These are phyloP conservation scores for Saccharomycopsis sp. DNA, from an alignment of 805 yeast species.

Conservation along the genomic window DNA sequence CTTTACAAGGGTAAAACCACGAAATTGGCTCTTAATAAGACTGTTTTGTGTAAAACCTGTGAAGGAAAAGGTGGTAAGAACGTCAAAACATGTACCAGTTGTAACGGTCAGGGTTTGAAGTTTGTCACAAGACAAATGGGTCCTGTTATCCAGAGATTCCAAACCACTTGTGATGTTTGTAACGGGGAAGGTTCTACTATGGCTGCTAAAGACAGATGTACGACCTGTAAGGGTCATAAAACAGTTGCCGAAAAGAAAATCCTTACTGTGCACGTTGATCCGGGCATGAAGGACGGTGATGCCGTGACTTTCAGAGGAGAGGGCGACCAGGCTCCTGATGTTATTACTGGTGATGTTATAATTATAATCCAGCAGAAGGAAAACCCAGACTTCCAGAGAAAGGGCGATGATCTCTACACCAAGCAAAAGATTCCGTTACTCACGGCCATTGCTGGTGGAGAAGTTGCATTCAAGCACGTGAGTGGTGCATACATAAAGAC, in stretches of 20 bases:
- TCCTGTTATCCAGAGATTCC: constrained; percentile 97
- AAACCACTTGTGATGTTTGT: constrained; percentile 89
- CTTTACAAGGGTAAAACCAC: constrained; percentile 90
- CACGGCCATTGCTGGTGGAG: constrained; percentile 96
- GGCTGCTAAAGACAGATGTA: constrained; percentile 84
- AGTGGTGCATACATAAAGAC: constrained; percentile 89
- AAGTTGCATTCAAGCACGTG: constrained; percentile 78
- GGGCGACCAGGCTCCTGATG: constrained; percentile 95
- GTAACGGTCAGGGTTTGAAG: constrained; percentile 90
- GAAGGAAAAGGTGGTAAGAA: constrained; percentile 95
- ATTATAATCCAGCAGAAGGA: constrained; percentile 88
- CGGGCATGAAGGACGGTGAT: constrained; percentile 96
- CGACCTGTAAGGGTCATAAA: constrained; percentile 82
- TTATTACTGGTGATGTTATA: constrained; percentile 94
- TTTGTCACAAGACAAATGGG: constrained; percentile 98
- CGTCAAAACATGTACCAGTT: constrained; percentile 77
- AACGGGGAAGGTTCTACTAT: constrained; percentile 87
- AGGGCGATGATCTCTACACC: constrained; percentile 79
- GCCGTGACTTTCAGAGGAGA: constrained; percentile 87
- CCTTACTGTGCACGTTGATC: constrained; percentile 88
- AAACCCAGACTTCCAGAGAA: constrained; percentile 75
- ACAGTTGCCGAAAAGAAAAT: constrained; percentile 83
- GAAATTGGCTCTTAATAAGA: constrained; percentile 89
- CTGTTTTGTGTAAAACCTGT: constrained; percentile 81
- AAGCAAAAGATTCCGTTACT: constrained; percentile 85